A percentile compares a stretch with the other conserved stretches of the same genome.
These are phyloP conservation scores for Crassisporium funariophilum DNA, from an alignment of 768 basidiomycete species.

Conservation along the genomic window DNA sequence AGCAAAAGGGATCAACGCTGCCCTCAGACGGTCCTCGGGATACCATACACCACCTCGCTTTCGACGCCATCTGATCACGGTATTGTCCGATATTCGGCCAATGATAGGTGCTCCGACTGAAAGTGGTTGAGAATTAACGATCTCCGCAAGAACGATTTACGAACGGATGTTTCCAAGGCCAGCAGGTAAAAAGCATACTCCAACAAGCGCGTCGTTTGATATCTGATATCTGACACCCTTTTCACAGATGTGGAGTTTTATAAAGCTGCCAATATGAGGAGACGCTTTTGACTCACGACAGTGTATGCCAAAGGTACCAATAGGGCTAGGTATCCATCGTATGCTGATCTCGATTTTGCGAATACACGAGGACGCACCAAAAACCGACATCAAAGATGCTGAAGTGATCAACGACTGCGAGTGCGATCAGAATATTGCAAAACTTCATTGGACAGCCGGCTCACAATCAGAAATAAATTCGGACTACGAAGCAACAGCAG, in stretches of 20 bases:
- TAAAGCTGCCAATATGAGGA: background rate
- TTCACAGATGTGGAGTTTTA: background rate
- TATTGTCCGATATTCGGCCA: constrained; percentile 58
- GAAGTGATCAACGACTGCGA: background rate
- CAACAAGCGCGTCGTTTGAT: constrained; percentile 53
- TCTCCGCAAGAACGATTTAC: background rate
- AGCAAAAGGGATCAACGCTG: constrained; percentile 45
- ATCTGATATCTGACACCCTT: constrained; percentile 60
- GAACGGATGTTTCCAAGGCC: constrained; percentile 52
- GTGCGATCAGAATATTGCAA: background rate
- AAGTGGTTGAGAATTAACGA: background rate
- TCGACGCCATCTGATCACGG: constrained; percentile 49
- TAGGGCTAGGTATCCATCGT: constrained; percentile 35
- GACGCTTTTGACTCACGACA: constrained; percentile 55
- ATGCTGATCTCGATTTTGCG: background rate
- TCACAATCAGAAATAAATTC: constrained; percentile 53
- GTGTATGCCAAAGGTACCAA: constrained; percentile 66
- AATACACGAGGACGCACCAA: constrained; percentile 1
- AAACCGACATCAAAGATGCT: background rate
- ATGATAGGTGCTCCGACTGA: constrained; percentile 59
- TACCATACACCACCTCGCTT: constrained; percentile 59
- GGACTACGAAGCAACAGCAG: constrained; percentile 56
- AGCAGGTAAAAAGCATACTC: constrained; percentile 56
- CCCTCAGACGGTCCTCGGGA: constrained; percentile 70
- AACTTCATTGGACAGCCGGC: constrained; percentile 19